Base-by-base conservation (phyloP, 768 basidiomycete species). In the Xerocomus spinulosus region DNA sequence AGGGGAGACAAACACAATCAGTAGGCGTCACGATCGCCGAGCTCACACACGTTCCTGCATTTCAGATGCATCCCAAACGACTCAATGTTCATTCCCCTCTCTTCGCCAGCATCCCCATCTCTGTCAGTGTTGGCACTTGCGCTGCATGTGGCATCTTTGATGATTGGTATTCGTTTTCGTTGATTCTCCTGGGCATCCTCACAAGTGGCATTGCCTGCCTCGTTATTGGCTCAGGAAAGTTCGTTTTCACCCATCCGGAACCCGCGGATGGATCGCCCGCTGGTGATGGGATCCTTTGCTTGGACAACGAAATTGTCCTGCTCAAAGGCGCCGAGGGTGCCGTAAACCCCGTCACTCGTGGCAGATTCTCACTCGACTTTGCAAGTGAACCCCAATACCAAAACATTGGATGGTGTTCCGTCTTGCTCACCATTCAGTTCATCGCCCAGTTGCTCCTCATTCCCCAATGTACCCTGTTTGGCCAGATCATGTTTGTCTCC, bases 141-240 rank as follows among this genome's bases (percentile, higher is more conserved):
- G 44, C 54, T 15, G 47, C 59, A 2, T 66, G 62, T 28, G 70
- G 54, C 9, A 30, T 67, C 20, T 62, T 61, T 17, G 7, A 34
- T 1, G 70, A 70, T 25, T 71, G 69, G 69, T 67, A 50, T 35
- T 55, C 53, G 21, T 71, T 68, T 42, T 44, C 62, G 10, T 46
- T 68, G 62, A 70, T 70, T 46, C 55, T 71, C 12, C 48, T 69
- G 33, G 69, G 69, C 4, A 62, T 64, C 29, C 0, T 70, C 35
- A 48, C 62, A 17, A 66, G 51, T 20, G 68, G 69, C 6, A 42
- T 68, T 15, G 53, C 68, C 34, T 69, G 66, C 32, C 49, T 61
- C 18, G 56, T 63, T n/a, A 64, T 69, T 17, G 68, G 69, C 17
- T 68, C 64, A 4, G 68, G 67, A 25, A 48, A 50, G 5, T 54